Percentiles rank a stretch among this genome's conserved stretches.
Conservation (phyloP, 768 basidiomycete species). For the Tulasnella sp. region DNA sequence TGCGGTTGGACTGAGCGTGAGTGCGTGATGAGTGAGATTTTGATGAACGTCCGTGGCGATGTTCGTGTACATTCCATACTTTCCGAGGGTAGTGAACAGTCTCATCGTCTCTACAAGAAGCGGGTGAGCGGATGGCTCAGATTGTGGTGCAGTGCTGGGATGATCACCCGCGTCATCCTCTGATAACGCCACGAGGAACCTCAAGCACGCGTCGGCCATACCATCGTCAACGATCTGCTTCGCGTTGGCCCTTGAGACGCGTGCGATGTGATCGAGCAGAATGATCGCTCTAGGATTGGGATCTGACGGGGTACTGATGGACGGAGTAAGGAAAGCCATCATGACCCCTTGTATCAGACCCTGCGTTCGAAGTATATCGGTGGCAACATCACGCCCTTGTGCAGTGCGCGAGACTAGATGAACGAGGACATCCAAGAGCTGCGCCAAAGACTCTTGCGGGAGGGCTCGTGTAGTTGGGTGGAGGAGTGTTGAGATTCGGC, state of each 20-base stretch:
- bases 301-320: constrained; percentile 33
- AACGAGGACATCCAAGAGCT: constrained; percentile 48
- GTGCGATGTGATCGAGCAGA: constrained; percentile 47
- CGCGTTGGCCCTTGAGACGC: constrained; percentile 62
- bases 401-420: constrained; percentile 48
- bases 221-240: constrained; percentile 36
- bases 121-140: constrained; percentile 26
- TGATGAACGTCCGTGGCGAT: constrained; percentile 37
- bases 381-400: constrained; percentile 36
- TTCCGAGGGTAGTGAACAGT: constrained; percentile 54
- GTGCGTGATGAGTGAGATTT: neutral
- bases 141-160: neutral
- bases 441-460: constrained; percentile 40
- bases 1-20: neutral
- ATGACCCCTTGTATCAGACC: constrained; percentile 44
- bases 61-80: constrained; percentile 69
- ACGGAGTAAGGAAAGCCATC: constrained; percentile 46
- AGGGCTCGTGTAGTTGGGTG: constrained; percentile 32
- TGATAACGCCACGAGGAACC: constrained; percentile 56
- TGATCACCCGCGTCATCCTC: constrained; percentile 19
- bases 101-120: constrained; percentile 50
- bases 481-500: constrained; percentile 36
- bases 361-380: constrained; percentile 40
- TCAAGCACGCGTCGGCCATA: constrained; percentile 53
- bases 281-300: constrained; percentile 44